Base-by-base conservation (phyloP, 139 green algal species). In the Chlorella sp. region DNA sequence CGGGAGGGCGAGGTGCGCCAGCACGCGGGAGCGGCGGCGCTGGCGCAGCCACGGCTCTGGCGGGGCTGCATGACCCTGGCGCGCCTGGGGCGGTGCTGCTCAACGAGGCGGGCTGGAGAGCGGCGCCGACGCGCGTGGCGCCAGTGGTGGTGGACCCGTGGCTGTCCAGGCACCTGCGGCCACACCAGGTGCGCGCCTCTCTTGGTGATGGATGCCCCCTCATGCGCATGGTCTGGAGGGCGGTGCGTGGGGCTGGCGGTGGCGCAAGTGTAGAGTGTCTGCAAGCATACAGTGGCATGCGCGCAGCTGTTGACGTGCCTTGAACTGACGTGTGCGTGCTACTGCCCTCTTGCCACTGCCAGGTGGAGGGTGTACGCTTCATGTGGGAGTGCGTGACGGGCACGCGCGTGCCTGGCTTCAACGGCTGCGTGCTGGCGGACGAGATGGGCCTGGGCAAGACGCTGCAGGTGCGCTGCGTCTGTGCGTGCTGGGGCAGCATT, bases 381-480 rank as follows among this genome's bases (percentile, higher is more conserved):
- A 61, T 96, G 78, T 95, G 92, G 62, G 84, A 91, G n/a, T 75
- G 72, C n/a, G 73, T 81, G 5, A 84, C 81, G 77, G 75, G 85
- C 26, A 3, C 31, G 35, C 61, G 69, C 69, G 61, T 35, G 35
- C 79, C 67, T 74, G 72, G 60, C 29, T 69, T 69, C 29, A 62
- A 34, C 20, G 92, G 91, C 27, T 87, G 79, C 74, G 85, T 97
- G 31, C 80, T 96, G 61, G 91, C 92, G 1, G 89, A 96, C 67
- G 87, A 92, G 26, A 63, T 73, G 51, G 31, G 33, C 31, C 61
- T 74, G 31, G 64, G 87, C 62, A 94, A 94, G 75, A 94, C 91
- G 10, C 80, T 96, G 76, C 88, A 94, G 64, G 64, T 70, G 64
- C 6, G 64, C 27, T n/a, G n/a, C n/a, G n/a, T n/a, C n/a, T n/a